A percentile compares a stretch with the other conserved stretches of the same genome.
phyloP scores from a whole-genome alignment of 2,329 filamentous ascomycete species.

The Teratosphaeria nubilosa region DNA sequence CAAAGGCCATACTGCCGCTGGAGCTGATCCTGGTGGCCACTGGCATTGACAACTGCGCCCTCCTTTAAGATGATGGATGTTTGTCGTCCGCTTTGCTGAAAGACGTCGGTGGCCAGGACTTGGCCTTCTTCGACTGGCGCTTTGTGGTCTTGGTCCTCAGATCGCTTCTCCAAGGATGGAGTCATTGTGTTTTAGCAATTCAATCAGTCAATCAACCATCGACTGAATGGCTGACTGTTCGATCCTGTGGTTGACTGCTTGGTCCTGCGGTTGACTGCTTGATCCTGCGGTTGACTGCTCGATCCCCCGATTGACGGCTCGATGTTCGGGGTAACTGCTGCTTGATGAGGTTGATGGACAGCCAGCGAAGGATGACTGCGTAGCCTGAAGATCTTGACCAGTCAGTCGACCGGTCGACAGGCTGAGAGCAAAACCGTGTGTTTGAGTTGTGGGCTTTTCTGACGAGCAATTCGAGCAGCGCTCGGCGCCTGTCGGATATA shows the following conservation, averaged over 20 bases:
- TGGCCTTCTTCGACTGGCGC: slow-evolving; percentile 3
- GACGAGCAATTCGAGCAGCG: neutral
- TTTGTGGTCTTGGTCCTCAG: neutral
- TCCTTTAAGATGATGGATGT: slow-evolving; percentile 20
- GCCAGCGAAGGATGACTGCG: too few relatives aligned
- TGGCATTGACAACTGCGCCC: slow-evolving; percentile 49
- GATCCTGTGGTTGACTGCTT: neutral
- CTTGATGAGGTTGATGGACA: neutral
- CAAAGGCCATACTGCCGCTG: slow-evolving; percentile 52
- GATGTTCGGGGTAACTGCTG: neutral
- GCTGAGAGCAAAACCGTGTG: too few relatives aligned
- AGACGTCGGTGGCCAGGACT: slow-evolving; percentile 2
- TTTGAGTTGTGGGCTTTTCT: too few relatives aligned
- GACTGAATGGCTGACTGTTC: neutral
- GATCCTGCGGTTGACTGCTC: neutral
- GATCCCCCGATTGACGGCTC: neutral
- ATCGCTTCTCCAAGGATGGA: neutral
- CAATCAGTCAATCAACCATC: too few relatives aligned
- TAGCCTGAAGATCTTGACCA: too few relatives aligned
- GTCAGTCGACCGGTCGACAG: too few relatives aligned
- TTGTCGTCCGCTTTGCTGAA: slow-evolving; percentile 5
- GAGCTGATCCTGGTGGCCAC: slow-evolving; percentile 54
- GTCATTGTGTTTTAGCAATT: neutral
- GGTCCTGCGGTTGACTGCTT: neutral
- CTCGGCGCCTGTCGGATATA: neutral